A percentile compares a stretch with the other conserved stretches of the same genome.
phyloP scores from a whole-genome alignment of 805 yeast species.

The Ogataea siamensis region DNA sequence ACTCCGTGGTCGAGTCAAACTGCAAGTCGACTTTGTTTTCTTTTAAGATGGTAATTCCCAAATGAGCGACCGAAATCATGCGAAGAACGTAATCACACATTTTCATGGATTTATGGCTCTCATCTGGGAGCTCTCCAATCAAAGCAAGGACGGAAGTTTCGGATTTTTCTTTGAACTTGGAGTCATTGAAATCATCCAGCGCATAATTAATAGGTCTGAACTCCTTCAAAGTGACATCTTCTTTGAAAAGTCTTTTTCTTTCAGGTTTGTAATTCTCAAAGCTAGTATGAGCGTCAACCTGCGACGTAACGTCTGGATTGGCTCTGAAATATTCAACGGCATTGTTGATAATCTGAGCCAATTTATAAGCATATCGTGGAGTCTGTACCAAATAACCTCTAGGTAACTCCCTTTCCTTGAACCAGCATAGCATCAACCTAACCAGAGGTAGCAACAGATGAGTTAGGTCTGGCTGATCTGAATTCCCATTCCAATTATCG shows the following conservation, averaged over 20 bases:
- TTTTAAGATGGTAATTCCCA: slow-evolving; percentile 30
- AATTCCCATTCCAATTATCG: slow-evolving; percentile 24
- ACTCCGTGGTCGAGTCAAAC: slow-evolving; percentile 21
- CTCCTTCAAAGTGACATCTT: slow-evolving; percentile 63
- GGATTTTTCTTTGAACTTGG: slow-evolving; percentile 38
- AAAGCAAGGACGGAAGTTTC: slow-evolving; percentile 32
- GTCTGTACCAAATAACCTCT: slow-evolving; percentile 30
- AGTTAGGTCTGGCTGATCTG: slow-evolving; percentile 22
- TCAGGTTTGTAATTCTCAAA: slow-evolving; percentile 36
- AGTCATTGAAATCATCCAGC: slow-evolving; percentile 62
- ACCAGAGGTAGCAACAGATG: slow-evolving; percentile 37
- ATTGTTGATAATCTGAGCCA: slow-evolving; percentile 25
- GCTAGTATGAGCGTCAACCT: slow-evolving; percentile 2
- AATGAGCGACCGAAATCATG: slow-evolving; percentile 33
- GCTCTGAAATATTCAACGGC: slow-evolving; percentile 16
- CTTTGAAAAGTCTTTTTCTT: slow-evolving; percentile 56
- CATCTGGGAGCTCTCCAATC: slow-evolving; percentile 34
- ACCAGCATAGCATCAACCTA: slow-evolving; percentile 57
- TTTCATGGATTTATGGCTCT: slow-evolving; percentile 28
- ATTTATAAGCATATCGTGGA: slow-evolving; percentile 13
- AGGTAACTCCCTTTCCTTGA: slow-evolving; percentile 48
- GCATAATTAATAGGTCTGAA: slow-evolving; percentile 53
- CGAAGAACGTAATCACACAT: slow-evolving; percentile 34
- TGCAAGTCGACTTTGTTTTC: slow-evolving; percentile 31
- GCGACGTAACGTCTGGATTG: slow-evolving; percentile 9